phyloP scores from a whole-genome alignment of 805 yeast species.

The Ogataea ramenticola region DNA sequence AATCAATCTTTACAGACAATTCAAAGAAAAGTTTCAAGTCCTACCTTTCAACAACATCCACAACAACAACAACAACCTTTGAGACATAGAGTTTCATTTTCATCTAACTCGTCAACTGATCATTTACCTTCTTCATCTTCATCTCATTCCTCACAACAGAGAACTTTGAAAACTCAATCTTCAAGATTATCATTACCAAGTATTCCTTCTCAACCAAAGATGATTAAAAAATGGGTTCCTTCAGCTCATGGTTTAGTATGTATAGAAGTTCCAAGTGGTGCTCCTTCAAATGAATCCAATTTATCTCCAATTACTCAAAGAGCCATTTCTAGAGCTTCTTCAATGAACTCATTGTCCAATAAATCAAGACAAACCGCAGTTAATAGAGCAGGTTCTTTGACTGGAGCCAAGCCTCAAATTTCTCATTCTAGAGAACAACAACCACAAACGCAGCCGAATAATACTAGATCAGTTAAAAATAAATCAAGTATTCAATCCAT shows the following conservation, averaged over 20 bases:
- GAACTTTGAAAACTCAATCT: background rate
- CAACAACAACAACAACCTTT: constrained; percentile 3
- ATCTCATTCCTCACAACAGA: background rate
- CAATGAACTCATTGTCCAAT: constrained; percentile 15
- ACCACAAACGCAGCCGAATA: constrained; percentile 1
- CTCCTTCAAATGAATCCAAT: constrained; percentile 6
- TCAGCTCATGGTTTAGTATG: constrained; percentile 65
- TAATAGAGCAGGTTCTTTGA: constrained; percentile 13
- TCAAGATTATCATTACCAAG: constrained; percentile 2
- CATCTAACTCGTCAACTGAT: background rate
- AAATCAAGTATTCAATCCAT: constrained; percentile 16
- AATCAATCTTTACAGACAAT: constrained; percentile 1
- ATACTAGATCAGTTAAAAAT: constrained; percentile 5
- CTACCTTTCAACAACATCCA: background rate
- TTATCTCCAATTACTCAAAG: constrained; percentile 4
- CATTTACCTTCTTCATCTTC: background rate
- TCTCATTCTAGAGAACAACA: background rate
- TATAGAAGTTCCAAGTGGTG: constrained; percentile 51
- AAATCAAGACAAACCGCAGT: constrained; percentile 11
- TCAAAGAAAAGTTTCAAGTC: constrained; percentile 2
- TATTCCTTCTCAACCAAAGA: constrained; percentile 25
- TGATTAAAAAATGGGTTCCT: constrained; percentile 65
- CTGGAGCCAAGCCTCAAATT: constrained; percentile 9
- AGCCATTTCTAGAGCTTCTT: constrained; percentile 14
- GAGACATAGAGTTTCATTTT: constrained; percentile 15